A percentile compares a stretch with the other conserved stretches of the same genome.
phyloP scores from a whole-genome alignment of 495 filamentous ascomycete species.

The Podospora pseudoanserina region DNA sequence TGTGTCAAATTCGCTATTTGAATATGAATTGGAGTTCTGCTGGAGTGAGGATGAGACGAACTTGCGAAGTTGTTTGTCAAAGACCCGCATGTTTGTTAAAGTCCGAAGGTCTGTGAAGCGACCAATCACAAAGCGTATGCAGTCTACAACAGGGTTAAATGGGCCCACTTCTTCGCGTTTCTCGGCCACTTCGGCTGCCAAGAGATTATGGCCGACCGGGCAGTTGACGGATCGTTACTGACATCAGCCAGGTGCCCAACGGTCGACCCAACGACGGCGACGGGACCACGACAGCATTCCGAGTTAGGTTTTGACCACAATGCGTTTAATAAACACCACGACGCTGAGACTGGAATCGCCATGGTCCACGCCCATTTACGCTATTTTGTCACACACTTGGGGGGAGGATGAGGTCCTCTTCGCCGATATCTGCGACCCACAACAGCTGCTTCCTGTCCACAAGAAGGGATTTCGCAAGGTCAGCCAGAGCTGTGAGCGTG shows the following conservation, averaged over 20 bases:
- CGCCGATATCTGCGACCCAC: background rate
- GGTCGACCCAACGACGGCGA: background rate
- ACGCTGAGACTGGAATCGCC: background rate
- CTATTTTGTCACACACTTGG: constrained; percentile 8
- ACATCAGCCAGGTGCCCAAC: background rate
- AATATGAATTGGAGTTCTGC: background rate
- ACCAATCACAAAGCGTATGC: background rate
- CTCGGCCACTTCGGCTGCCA: background rate
- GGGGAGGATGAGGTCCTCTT: constrained; percentile 8
- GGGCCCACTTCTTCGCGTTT: background rate
- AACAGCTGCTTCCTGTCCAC: background rate
- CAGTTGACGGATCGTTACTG: background rate
- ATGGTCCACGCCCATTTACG: background rate
- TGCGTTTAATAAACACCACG: constrained; percentile 3
- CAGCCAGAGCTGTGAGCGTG: constrained; percentile 1
- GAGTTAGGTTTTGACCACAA: background rate
- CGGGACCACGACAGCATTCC: background rate
- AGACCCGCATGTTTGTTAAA: background rate
- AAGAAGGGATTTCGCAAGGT: constrained; percentile 7
- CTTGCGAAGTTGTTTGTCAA: background rate
- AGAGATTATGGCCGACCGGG: background rate
- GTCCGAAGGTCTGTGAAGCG: background rate
- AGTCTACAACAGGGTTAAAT: background rate
- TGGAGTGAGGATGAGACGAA: background rate
- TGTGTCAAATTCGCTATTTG: background rate